These are phyloP conservation scores for Pistacia vera DNA, from an alignment of 345 rosid species.

Conservation along the genomic window DNA sequence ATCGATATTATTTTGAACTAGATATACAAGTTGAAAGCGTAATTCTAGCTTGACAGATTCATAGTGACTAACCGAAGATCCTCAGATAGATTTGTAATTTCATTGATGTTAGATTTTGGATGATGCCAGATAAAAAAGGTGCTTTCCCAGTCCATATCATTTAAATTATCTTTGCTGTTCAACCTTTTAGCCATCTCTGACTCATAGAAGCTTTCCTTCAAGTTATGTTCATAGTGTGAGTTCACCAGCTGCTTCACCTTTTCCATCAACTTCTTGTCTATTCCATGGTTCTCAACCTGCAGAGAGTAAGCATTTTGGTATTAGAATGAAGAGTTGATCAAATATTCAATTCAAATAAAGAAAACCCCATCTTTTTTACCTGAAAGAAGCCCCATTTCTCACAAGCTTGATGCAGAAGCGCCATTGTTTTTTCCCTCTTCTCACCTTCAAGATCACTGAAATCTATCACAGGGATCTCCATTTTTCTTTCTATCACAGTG, in stretches of 20 bases:
- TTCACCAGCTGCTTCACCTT: slow-evolving; percentile 73
- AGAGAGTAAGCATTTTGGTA: slow-evolving; percentile 1
- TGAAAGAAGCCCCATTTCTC: slow-evolving; percentile 87
- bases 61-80: slow-evolving; percentile 54
- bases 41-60: not conserved
- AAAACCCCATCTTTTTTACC: slow-evolving; percentile 36
- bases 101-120: slow-evolving; percentile 61
- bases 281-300: slow-evolving; percentile 87
- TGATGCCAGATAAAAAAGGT: slow-evolving; percentile 74
- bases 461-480: slow-evolving; percentile 74
- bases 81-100: slow-evolving; percentile 58
- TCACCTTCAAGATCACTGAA: slow-evolving; percentile 66
- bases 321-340: not conserved
- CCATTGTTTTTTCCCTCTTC: slow-evolving; percentile 62
- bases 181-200: slow-evolving; percentile 65
- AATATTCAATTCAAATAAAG: not conserved
- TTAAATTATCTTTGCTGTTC: slow-evolving; percentile 34
- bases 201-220: slow-evolving; percentile 64
- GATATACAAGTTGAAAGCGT: not conserved
- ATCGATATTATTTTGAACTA: slow-evolving; percentile 1
- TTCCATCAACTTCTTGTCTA: slow-evolving; percentile 68
- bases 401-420: slow-evolving; percentile 76
- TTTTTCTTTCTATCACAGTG: slow-evolving; percentile 31
- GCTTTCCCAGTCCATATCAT: slow-evolving; percentile 86
- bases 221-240: slow-evolving; percentile 62